Conservation (phyloP, 208 protist genomes). For the Novymonas esmeraldas region DNA sequence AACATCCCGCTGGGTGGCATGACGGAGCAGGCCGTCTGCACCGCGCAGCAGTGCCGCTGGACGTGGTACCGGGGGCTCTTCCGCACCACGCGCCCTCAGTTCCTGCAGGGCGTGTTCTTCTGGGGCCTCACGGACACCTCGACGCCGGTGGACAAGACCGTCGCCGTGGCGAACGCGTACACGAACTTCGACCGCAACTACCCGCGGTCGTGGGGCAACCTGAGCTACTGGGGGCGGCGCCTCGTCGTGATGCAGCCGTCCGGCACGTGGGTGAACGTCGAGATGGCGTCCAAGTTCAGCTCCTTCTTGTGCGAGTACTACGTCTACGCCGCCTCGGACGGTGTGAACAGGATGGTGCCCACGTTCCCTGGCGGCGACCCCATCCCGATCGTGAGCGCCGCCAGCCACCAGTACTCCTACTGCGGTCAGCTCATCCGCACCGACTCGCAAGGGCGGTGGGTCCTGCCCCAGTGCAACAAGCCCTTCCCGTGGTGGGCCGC, state of each 20-base stretch:
- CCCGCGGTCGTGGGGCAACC: conserved; percentile 40
- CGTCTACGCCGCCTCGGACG: conserved; percentile 47
- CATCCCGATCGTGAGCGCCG: conserved; percentile 21
- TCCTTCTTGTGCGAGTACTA: conserved; percentile 61
- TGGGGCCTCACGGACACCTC: conserved; percentile 21
- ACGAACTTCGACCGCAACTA: conserved; percentile 37
- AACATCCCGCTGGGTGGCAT: conserved; percentile 47
- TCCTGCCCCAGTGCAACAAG: conserved; percentile 35
- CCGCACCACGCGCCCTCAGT: conserved; percentile 31
- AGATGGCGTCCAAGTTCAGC: conserved; percentile 33
- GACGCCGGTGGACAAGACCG: conserved; percentile 1
- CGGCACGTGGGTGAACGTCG: conserved; percentile 54
- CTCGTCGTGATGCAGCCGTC: conserved; percentile 35
- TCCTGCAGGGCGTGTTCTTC: conserved; percentile 51
- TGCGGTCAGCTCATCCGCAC: conserved; percentile 34
- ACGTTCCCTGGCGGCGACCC: conserved; percentile 50
- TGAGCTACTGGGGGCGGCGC: conserved; percentile 49
- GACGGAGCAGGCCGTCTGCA: conserved; percentile 41
- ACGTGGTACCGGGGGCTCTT: conserved; percentile 54
- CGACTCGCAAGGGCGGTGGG: conserved; percentile 34
- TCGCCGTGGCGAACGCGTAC: conserved; percentile 22
- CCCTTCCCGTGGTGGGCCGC: conserved; percentile 56
- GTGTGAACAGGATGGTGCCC: conserved; percentile 30
- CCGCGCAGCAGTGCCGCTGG: conserved; percentile 39
- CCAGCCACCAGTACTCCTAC: conserved; percentile 27